Percentiles rank a stretch among this genome's conserved stretches.
Evolutionary conservation across 257 asterid species (phyloP).

Genomic region (Gentiana dahurica): DNA sequence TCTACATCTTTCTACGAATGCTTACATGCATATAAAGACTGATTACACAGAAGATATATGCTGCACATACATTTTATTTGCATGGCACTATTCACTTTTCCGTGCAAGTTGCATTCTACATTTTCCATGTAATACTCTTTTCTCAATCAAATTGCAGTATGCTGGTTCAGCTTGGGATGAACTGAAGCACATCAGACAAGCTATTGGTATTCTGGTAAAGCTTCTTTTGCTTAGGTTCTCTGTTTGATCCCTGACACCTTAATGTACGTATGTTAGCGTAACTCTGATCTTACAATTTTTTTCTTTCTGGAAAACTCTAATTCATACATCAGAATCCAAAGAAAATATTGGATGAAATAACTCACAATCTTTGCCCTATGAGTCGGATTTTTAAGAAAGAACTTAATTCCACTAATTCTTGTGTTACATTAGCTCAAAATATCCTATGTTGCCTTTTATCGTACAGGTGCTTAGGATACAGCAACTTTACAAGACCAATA

Average conservation of each 20-base stretch:
- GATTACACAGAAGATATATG: too few relatives aligned
- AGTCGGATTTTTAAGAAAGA: constrained; percentile 14
- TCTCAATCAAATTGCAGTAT: constrained; percentile 46
- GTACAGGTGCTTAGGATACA: constrained; percentile 88
- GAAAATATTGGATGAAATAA: constrained; percentile 86
- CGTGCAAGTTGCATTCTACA: too few relatives aligned
- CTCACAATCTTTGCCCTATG: constrained; percentile 81
- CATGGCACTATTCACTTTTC: too few relatives aligned
- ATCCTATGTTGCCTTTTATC: constrained; percentile 5
- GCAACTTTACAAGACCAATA: constrained; percentile 87
- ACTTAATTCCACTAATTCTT: too few relatives aligned
- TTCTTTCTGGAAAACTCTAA: constrained; percentile 22
- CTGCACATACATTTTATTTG: too few relatives aligned
- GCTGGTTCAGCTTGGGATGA: constrained; percentile 98
- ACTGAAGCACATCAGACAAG: constrained; percentile 96
- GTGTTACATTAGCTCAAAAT: too few relatives aligned
- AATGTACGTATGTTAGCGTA: neutral
- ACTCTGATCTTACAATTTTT: neutral
- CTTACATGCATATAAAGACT: too few relatives aligned
- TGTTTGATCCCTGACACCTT: constrained; percentile 1
- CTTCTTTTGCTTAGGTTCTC: neutral
- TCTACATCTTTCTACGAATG: too few relatives aligned
- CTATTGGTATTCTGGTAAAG: constrained; percentile 87
- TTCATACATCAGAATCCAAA: constrained; percentile 92
- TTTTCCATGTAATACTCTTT: too few relatives aligned